These are phyloP conservation scores for Gymnopilus dilepis DNA, from an alignment of 768 basidiomycete genomes.

Conservation along the genomic window DNA sequence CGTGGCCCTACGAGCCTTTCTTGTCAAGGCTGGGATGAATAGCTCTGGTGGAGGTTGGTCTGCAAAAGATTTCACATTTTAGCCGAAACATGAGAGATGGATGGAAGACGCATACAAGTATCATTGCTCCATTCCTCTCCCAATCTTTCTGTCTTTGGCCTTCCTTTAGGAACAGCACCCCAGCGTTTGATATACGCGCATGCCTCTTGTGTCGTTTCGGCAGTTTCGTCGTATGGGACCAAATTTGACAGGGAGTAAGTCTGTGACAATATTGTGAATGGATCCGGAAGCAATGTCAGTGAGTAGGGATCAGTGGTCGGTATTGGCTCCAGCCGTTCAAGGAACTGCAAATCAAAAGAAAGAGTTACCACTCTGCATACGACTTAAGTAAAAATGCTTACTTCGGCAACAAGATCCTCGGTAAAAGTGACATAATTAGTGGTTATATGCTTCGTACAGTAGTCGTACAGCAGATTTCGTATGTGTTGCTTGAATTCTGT, in stretches of 20 bases:
- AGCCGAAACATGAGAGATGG: background rate
- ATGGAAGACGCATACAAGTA: constrained; percentile 34
- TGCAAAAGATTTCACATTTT: background rate
- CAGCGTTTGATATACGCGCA: constrained; percentile 36
- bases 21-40: constrained; percentile 51
- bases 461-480: constrained; percentile 56
- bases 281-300: constrained; percentile 58
- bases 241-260: constrained; percentile 39
- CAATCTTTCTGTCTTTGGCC: constrained; percentile 20
- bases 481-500: constrained; percentile 49
- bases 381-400: constrained; percentile 23
- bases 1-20: constrained; percentile 51
- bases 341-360: constrained; percentile 33
- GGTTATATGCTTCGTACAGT: constrained; percentile 57
- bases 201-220: constrained; percentile 42
- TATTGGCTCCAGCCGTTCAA: constrained; percentile 48
- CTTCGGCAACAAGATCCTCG: constrained; percentile 52
- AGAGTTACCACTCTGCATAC: background rate
- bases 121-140: constrained; percentile 29
- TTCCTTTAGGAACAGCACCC: constrained; percentile 28
- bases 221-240: constrained; percentile 50
- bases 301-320: constrained; percentile 57
- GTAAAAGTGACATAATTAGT: constrained; percentile 62
- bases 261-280: constrained; percentile 49
- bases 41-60: constrained; percentile 31